Base-by-base conservation (phyloP, 2,329 filamentous ascomycete species). In the Aspergillus transmontanensis region DNA sequence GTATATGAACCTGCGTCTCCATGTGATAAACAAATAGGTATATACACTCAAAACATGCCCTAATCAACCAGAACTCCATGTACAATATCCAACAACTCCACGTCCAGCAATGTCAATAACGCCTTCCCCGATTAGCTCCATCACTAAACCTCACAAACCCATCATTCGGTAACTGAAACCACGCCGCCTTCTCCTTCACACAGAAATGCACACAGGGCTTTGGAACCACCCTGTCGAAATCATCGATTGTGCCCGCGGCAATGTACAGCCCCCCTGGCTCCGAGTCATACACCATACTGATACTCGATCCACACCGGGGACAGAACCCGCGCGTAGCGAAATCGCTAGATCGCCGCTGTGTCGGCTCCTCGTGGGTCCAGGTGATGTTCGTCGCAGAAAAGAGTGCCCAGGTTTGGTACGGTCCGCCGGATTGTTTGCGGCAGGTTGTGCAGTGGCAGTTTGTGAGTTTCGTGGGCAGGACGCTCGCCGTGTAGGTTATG, bases 371-470 rank as follows among this genome's bases (percentile, higher is more conserved):
- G 5, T 39, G 36, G 30, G 74, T 69, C 0, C 72, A 75, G 51
- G 73, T 74, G 58, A 76, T 65, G 16, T 50, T 32, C 73, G 72
- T 81, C 11, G 69, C 75, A 48, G 76, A 71, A 46, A 84, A 78
- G 10, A 73, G 63, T 9, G 75, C 73, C 64, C 82, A 85, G 4
- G 79, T 75, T 41, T 83, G 72, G 62, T 77, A 85, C 1, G 78
- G 78, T 4, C 77, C 79, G 14, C 83, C 82, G 2, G 82, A 80
- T 45, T 83, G 64, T 67, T 81, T 80, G 61, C 82, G 81, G 65
- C 83, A 86, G 46, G 78, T 79, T n/a, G 70, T 72, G 67, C 83
- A 85, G 68, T 84, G 78, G 70, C 50, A 53, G 28, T 53, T 53
- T 21, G 21, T 34, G 83, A 85, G 60, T 80, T 71, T 21, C 73